A percentile compares a stretch with the other conserved stretches of the same genome.
Conservation (phyloP, 75 land plant species). For the Pseudotsuga menziesii region DNA sequence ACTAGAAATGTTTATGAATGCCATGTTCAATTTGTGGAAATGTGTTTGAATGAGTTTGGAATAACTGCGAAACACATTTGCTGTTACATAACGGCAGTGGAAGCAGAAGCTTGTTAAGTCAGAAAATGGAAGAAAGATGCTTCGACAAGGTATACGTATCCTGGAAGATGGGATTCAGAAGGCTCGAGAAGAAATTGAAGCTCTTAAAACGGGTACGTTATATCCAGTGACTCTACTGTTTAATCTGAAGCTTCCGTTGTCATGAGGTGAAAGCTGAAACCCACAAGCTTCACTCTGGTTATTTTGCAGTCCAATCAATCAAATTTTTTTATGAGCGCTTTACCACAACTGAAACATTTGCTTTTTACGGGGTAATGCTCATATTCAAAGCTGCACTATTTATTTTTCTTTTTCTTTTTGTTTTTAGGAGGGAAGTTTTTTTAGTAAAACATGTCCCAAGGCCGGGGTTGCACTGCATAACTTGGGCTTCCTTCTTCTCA, state of each 20-base stretch:
- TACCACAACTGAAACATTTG: too few species aligned
- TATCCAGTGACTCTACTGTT: neutral
- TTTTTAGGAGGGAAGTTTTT: too few species aligned
- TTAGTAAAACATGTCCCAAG: too few species aligned
- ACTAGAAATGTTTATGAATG: neutral
- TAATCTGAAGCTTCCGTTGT: neutral
- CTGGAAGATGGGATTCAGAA: conserved; percentile 3
- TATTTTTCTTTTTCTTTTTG: too few species aligned
- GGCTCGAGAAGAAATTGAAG: neutral
- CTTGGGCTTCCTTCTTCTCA: too few species aligned
- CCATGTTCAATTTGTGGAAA: neutral
- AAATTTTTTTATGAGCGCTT: too few species aligned
- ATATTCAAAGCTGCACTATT: too few species aligned
- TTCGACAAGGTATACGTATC: neutral
- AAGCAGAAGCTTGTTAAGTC: conserved; percentile 1
- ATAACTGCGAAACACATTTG: neutral
- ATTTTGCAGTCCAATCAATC: too few species aligned
- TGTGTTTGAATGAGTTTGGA: neutral
- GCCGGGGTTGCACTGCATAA: too few species aligned
- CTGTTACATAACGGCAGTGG: neutral
- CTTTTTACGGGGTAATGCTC: too few species aligned
- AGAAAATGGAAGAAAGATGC: conserved; percentile 3
- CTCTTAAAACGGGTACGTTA: neutral
- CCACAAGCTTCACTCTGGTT: too few species aligned
- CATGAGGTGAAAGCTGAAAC: too few species aligned